These are phyloP conservation scores for Venturia nashicola DNA, from an alignment of 2,329 filamentous ascomycete species.

Conservation along the genomic window DNA sequence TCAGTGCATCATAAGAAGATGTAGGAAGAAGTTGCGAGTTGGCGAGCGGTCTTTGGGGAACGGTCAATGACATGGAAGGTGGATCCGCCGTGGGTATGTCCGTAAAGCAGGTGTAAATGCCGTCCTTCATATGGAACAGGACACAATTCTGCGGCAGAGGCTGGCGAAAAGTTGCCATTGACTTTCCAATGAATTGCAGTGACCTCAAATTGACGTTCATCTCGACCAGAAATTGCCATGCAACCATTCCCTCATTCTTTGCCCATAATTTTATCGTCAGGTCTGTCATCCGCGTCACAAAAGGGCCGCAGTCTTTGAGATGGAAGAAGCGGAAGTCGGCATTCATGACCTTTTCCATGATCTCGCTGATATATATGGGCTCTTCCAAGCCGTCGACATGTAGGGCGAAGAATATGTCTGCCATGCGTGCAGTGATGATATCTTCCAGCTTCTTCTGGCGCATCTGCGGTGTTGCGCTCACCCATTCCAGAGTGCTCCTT, in stretches of 20 bases:
- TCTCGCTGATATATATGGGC: slow-evolving; percentile 84
- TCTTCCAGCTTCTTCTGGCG: slow-evolving; percentile 68
- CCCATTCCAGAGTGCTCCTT: slow-evolving; percentile 52
- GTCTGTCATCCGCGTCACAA: slow-evolving; percentile 51
- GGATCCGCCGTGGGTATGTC: slow-evolving; percentile 31
- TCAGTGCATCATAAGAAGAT: slow-evolving; percentile 76
- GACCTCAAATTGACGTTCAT: slow-evolving; percentile 57
- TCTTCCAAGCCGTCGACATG: slow-evolving; percentile 54
- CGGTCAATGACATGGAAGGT: not conserved
- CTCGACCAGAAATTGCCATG: slow-evolving; percentile 57
- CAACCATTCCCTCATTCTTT: slow-evolving; percentile 31
- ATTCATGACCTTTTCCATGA: slow-evolving; percentile 69
- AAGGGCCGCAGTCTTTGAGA: slow-evolving; percentile 49
- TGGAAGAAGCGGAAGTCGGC: slow-evolving; percentile 84
- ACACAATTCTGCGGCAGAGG: slow-evolving; percentile 72
- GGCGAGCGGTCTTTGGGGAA: not conserved
- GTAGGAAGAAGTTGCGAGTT: slow-evolving; percentile 40
- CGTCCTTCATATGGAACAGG: slow-evolving; percentile 74
- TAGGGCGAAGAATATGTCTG: slow-evolving; percentile 81
- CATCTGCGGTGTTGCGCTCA: slow-evolving; percentile 42
- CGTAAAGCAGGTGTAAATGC: slow-evolving; percentile 64
- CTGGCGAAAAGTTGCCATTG: slow-evolving; percentile 50
- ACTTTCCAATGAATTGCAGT: slow-evolving; percentile 66
- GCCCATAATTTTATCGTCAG: slow-evolving; percentile 67
- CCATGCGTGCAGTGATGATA: slow-evolving; percentile 57